Evolutionary conservation across 257 asterid species (phyloP).

Genomic region (Gentiana dahurica): DNA sequence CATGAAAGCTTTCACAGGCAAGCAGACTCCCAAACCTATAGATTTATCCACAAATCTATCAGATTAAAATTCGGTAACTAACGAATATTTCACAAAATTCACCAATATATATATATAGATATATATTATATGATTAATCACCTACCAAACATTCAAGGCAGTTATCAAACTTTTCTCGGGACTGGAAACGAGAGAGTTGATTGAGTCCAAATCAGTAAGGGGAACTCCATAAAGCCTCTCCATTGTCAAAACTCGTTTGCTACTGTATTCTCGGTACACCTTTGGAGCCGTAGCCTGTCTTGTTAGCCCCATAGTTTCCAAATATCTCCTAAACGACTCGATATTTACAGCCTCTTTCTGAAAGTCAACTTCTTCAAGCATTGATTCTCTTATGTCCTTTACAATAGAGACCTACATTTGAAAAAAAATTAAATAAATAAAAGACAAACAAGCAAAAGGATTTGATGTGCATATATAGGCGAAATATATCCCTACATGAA

Average conservation of each 20-base stretch:
- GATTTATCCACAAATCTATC: neutral
- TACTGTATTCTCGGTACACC: conserved; percentile 61
- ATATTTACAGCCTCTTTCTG: conserved; percentile 81
- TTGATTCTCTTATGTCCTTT: conserved; percentile 89
- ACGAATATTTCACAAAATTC: neutral
- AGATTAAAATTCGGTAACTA: neutral
- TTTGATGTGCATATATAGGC: no score
- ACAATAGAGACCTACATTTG: conserved; percentile 73
- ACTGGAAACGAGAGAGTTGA: conserved; percentile 67
- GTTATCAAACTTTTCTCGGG: conserved; percentile 92
- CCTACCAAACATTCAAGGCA: conserved; percentile 93
- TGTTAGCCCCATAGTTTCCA: conserved; percentile 82
- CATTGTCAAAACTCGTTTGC: conserved; percentile 72
- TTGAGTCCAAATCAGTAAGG: conserved; percentile 86
- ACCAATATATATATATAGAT: conserved; percentile 1
- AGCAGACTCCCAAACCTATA: conserved; percentile 96
- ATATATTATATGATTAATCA: conserved; percentile 12
- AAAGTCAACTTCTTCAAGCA: conserved; percentile 99
- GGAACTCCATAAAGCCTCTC: conserved; percentile 99
- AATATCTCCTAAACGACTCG: conserved; percentile 75
- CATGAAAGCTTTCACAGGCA: conserved; percentile 89
- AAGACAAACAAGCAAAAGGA: no score
- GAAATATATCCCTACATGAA: no score
- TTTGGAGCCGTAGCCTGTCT: conserved; percentile 95
- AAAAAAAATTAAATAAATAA: neutral